Base-by-base conservation (phyloP, 805 yeast genomes). In the Allodekkera sacchari region DNA sequence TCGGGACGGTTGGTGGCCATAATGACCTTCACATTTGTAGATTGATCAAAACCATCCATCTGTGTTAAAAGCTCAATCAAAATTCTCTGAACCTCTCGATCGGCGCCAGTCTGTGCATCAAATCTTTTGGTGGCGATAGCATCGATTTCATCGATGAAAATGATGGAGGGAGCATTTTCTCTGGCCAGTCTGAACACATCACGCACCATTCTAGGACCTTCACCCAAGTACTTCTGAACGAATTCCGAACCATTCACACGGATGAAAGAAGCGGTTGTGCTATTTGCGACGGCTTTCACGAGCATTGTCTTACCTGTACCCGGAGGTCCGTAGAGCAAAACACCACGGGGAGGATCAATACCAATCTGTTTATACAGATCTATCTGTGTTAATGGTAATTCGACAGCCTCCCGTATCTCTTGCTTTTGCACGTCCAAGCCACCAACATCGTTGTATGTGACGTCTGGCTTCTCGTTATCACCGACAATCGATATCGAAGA, bases 1-100 rank as follows among this genome's bases (percentile, higher is more conserved):
- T 92, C 99, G n/a, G 96, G 95, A 64, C 99, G 82, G 63, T 92
- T 92, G 9, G 99, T 92, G 25, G 99, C 98, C 99, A 92, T 92
- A 42, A 92, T 92, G 22, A 92, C 96, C 65, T 92, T 92, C 32
- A 92, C 98, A 42, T 87, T 88, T 6, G 95, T 76, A 2, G 82
- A 66, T 64, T 92, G 98, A 55, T 92, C 99, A 49, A 92, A 92
- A 31, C 99, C 99, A 61, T 92, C 99, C 99, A 92, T 92, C 64
- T 92, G 99, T 50, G 94, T 92, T 50, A 92, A 71, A 53, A 92
- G 69, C 64, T 92, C 99, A 53, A 92, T 79, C 59, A 92, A 68
- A 45, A 89, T 92, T 66, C 99, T 84, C 65, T 92, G 99, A 34
- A 92, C 98, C 64, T 92, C 99, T 62, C 98, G 78, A 63, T 92